Conservation (phyloP, 2,329 filamentous ascomycete species). For the Herpotrichia juniperi region DNA sequence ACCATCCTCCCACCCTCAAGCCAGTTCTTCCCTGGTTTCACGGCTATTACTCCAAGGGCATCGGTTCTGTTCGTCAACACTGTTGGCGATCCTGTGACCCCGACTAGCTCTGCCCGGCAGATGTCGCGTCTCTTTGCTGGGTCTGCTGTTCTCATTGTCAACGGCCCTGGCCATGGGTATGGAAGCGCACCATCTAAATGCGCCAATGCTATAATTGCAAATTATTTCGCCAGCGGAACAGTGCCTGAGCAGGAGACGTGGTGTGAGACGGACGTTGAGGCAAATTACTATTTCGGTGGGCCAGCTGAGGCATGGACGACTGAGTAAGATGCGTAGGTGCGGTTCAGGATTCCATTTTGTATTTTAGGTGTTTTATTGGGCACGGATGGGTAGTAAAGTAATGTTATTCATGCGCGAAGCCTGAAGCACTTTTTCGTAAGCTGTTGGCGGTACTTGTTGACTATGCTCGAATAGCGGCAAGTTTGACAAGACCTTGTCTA, state of each 20-base stretch:
- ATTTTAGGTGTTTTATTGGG: too few species aligned
- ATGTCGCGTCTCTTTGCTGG: conserved; percentile 46
- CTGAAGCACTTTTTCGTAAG: too few species aligned
- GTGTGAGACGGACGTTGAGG: background rate
- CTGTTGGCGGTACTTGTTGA: too few species aligned
- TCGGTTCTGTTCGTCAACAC: conserved; percentile 62
- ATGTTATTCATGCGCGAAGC: too few species aligned
- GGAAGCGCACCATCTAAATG: background rate
- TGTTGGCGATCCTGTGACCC: conserved; percentile 61
- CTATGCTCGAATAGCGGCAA: too few species aligned
- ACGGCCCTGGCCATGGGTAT: conserved; percentile 20
- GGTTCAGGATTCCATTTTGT: too few species aligned
- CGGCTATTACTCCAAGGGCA: conserved; percentile 44
- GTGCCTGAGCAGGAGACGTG: background rate
- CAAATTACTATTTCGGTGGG: background rate
- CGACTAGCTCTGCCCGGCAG: conserved; percentile 38
- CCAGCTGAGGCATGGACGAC: too few species aligned
- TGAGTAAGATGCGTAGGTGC: too few species aligned
- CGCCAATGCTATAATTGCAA: background rate
- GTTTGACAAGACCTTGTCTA: too few species aligned
- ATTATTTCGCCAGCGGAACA: background rate
- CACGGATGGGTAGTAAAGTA: too few species aligned
- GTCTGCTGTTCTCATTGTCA: conserved; percentile 48
- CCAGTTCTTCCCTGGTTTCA: conserved; percentile 10
- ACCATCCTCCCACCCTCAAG: conserved; percentile 3